Percentiles rank a stretch among this genome's conserved stretches.
Evolutionary conservation across 2,329 filamentous ascomycete species (phyloP).

Genomic region (Hymenoscyphus repandus): DNA sequence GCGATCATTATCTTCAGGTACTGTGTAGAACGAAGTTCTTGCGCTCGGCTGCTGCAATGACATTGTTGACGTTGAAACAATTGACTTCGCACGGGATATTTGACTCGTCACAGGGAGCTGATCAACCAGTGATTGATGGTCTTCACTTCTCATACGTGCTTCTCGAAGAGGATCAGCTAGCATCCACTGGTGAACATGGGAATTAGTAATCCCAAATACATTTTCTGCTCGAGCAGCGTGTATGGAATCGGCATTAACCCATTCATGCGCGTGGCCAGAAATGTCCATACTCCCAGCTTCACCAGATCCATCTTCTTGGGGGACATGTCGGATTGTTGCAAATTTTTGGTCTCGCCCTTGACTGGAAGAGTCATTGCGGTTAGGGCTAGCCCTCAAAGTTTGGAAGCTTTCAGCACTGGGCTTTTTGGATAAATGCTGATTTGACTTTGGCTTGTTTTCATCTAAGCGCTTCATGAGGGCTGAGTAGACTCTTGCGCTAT

Average conservation of each 20-base stretch:
- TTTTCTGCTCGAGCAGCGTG: constrained; percentile 11
- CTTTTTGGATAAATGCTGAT: constrained; percentile 17
- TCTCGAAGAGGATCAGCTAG: constrained; percentile 17
- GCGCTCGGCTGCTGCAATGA: constrained; percentile 14
- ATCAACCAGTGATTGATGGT: neutral
- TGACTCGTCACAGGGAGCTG: neutral
- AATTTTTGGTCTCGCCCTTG: constrained; percentile 19
- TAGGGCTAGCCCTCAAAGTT: constrained; percentile 5
- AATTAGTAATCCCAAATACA: constrained; percentile 12
- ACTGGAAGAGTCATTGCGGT: constrained; percentile 16
- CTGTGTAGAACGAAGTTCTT: constrained; percentile 18
- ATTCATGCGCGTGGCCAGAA: constrained; percentile 10
- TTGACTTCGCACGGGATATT: constrained; percentile 1
- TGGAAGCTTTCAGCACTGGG: constrained; percentile 16
- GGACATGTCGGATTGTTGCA: constrained; percentile 18
- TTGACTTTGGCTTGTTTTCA: constrained; percentile 33
- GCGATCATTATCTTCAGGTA: constrained; percentile 11
- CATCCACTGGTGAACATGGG: constrained; percentile 21
- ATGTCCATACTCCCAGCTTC: neutral
- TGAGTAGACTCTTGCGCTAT: constrained; percentile 57
- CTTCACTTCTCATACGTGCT: constrained; percentile 9
- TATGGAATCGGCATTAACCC: constrained; percentile 10
- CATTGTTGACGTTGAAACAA: neutral
- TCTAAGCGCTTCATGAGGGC: constrained; percentile 55
- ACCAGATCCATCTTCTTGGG: constrained; percentile 7